Evolutionary conservation across 1,139 yeast genomes (phyloP), one percentile per base, ranked within the genome.

Genomic region (Candida gigantensis): DNA sequence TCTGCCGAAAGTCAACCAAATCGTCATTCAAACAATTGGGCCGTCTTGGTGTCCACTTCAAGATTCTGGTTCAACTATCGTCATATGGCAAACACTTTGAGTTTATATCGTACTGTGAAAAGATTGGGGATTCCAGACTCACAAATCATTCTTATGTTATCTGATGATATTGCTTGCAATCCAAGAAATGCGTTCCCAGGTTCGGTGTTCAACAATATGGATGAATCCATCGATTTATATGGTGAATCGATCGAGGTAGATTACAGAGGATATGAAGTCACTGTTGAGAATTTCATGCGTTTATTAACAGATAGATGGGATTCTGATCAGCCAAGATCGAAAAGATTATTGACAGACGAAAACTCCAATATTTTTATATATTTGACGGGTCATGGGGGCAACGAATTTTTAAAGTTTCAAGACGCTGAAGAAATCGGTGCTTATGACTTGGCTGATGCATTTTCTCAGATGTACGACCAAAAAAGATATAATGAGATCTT

Each of bases 361-460:
- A 82, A 89, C 55, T 87, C 96, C 14, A 92, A 92, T 58, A 88
- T 92, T 34, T 87, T 92, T 60, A 85, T 92, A 26, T 92, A 94
- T 60, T 75, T 92, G 81, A 94, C 98, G 1, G 99, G 99, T 11
- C 99, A 92, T 61, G 99, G 99, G 11, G 99, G 99, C 36, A 89
- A 90, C 53, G 97, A 92, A 60, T 92, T 92, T 60, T 74, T 94
- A 51, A 92, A 92, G 62, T 92, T 92, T 61, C 99, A 92, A 62
- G 99, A 92, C 57, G 97, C 98, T 3, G 98, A 94, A 59, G 98
- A 92, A 57, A 89, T 92, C 41, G 90, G 96, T 2, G 84, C 96
- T 10, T 84, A 87, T 64, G 99, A 92, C 60, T 77, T 92, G 46
- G 98, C 98, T 0, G 96, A 92, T 62, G 97, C 98, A 2, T 88